Evolutionary conservation across 306 rosid genomes (phyloP).

Genomic region (Cucurbita moschata): DNA sequence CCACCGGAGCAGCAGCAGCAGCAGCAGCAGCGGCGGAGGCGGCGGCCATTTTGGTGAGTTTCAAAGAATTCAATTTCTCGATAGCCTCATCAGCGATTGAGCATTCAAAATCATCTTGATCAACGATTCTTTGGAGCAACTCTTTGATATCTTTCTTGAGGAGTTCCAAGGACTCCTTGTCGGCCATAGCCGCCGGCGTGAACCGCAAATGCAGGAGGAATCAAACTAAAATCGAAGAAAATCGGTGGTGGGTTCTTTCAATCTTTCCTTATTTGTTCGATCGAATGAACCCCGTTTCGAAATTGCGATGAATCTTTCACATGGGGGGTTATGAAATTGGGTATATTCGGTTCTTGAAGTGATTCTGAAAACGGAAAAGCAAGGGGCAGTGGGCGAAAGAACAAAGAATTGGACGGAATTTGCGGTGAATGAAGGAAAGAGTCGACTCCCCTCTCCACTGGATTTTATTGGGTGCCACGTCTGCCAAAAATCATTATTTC

Average conservation of each 20-base stretch:
- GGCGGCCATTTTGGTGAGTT: conserved; percentile 10
- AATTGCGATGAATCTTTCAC: neutral
- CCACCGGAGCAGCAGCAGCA: neutral
- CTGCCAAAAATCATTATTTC: neutral
- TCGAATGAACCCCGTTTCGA: neutral
- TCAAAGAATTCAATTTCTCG: conserved; percentile 30
- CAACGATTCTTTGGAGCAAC: conserved; percentile 26
- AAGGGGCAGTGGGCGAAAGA: neutral
- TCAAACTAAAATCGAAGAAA: neutral
- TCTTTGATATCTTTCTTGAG: conserved; percentile 29
- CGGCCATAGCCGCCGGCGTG: neutral
- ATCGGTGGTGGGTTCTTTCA: neutral
- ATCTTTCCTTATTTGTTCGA: neutral
- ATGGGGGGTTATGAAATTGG: neutral
- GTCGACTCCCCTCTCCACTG: neutral
- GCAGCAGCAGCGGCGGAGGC: neutral
- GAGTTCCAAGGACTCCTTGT: conserved; percentile 16
- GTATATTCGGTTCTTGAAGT: neutral
- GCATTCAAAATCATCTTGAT: conserved; percentile 22
- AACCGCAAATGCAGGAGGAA: neutral
- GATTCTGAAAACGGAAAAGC: neutral
- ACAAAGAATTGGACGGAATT: neutral
- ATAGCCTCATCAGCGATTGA: conserved; percentile 37
- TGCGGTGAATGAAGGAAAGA: neutral
- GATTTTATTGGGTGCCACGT: conserved; percentile 2